Conservation (phyloP, 306 rosid genomes). For the Sicyos baderoa region DNA sequence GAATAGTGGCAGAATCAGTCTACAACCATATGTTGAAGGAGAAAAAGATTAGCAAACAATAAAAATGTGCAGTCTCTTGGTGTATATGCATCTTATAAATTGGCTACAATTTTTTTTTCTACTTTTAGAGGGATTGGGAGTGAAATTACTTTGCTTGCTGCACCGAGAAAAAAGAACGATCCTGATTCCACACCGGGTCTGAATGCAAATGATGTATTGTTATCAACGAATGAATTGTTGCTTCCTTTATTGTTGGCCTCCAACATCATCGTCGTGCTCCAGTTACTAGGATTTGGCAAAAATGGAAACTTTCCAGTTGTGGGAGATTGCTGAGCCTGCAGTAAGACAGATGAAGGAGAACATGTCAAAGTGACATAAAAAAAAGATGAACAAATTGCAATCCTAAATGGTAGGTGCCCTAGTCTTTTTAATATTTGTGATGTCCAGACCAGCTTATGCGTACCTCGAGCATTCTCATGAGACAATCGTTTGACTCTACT, state of each 20-base stretch:
- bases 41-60: slow-evolving; percentile 14
- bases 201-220: slow-evolving; percentile 59
- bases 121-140: not conserved
- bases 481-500: too few species aligned
- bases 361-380: not conserved
- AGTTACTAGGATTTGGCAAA: slow-evolving; percentile 33
- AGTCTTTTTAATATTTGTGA: too few species aligned
- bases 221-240: slow-evolving; percentile 37
- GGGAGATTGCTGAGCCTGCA: slow-evolving; percentile 94
- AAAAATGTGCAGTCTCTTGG: slow-evolving; percentile 6
- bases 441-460: too few species aligned
- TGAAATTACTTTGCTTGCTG: slow-evolving; percentile 56
- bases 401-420: too few species aligned
- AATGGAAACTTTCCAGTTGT: slow-evolving; percentile 81
- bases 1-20: slow-evolving; percentile 38
- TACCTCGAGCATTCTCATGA: too few species aligned
- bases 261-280: slow-evolving; percentile 29
- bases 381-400: too few species aligned
- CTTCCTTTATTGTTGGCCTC: slow-evolving; percentile 38
- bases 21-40: slow-evolving; percentile 30
- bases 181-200: slow-evolving; percentile 48
- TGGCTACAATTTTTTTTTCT: not conserved
- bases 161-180: slow-evolving; percentile 46
- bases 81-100: slow-evolving; percentile 9
- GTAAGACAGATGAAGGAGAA: slow-evolving; percentile 25